A percentile compares a stretch with the other conserved stretches of the same genome.
phyloP scores from a whole-genome alignment of 257 asterid genomes.

The Perilla frutescens region DNA sequence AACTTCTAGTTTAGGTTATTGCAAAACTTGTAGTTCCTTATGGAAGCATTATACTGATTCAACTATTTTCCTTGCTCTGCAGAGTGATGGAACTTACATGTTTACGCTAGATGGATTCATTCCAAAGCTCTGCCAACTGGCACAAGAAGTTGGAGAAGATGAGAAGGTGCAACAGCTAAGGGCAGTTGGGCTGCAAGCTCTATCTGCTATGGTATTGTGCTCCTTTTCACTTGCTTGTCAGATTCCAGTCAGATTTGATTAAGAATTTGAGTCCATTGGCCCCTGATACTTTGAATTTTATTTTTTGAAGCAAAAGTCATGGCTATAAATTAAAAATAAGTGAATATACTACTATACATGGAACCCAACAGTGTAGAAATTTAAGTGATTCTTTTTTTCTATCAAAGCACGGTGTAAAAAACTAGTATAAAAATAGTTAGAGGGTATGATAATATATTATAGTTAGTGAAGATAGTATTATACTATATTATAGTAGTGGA shows the following conservation, averaged over 20 bases:
- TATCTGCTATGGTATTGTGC: constrained; percentile 75
- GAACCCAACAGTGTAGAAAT: neutral
- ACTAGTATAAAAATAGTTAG: neutral
- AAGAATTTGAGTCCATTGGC: constrained; percentile 1
- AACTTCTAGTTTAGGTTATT: constrained; percentile 20
- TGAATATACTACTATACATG: neutral
- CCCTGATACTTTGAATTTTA: neutral
- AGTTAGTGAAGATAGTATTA: neutral
- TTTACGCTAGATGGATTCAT: constrained; percentile 83
- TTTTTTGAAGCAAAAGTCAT: constrained; percentile 1
- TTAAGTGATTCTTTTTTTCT: neutral
- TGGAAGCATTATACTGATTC: constrained; percentile 20
- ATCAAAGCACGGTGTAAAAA: neutral
- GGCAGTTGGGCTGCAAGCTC: constrained; percentile 82
- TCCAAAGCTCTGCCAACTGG: constrained; percentile 89
- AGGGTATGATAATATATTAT: neutral
- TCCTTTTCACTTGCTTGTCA: constrained; percentile 22
- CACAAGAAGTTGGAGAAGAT: constrained; percentile 93
- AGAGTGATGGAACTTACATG: constrained; percentile 94
- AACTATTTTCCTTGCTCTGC: constrained; percentile 38
- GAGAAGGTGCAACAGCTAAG: constrained; percentile 61
- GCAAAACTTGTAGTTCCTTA: neutral
- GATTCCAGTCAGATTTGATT: neutral
- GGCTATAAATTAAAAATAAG: neutral
- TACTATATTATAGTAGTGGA: neutral